Conservation (phyloP, 306 rosid genomes). For the Quercus agrifolia region DNA sequence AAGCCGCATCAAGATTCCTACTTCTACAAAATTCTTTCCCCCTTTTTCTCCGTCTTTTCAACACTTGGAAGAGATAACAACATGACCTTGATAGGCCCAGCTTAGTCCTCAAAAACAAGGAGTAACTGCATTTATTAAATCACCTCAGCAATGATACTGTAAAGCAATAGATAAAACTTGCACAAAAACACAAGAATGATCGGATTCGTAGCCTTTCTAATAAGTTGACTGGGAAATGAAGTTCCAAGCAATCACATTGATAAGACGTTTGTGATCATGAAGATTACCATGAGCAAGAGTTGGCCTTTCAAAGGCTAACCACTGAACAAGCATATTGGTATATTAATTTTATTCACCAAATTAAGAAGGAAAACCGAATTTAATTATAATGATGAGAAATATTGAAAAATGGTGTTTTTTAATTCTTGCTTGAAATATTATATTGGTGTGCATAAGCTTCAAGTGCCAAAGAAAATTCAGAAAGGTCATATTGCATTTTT, state of each 20-base stretch:
- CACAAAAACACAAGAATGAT: not conserved
- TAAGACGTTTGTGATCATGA: not conserved
- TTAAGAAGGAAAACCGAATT: not conserved
- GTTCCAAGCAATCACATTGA: not conserved
- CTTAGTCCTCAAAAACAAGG: too few relatives aligned
- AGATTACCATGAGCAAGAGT: not conserved
- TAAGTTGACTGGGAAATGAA: not conserved
- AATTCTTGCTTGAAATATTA: constrained; percentile 16
- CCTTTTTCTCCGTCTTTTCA: not conserved
- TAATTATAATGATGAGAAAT: not conserved
- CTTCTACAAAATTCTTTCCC: not conserved
- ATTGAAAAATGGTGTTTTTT: not conserved
- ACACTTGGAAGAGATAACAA: too few relatives aligned
- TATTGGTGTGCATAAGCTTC: not conserved
- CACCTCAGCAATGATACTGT: too few relatives aligned
- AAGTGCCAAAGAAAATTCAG: constrained; percentile 21
- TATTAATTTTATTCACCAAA: not conserved
- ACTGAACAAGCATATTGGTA: not conserved
- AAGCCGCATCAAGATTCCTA: too few relatives aligned
- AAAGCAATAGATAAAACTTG: not conserved
- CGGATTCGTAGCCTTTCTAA: not conserved
- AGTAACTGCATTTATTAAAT: too few relatives aligned
- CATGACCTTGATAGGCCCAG: too few relatives aligned
- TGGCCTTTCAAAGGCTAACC: not conserved
- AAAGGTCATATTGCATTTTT: constrained; percentile 15